Conservation (phyloP, 2,329 filamentous ascomycete species). For the Fusarium scirpi region DNA sequence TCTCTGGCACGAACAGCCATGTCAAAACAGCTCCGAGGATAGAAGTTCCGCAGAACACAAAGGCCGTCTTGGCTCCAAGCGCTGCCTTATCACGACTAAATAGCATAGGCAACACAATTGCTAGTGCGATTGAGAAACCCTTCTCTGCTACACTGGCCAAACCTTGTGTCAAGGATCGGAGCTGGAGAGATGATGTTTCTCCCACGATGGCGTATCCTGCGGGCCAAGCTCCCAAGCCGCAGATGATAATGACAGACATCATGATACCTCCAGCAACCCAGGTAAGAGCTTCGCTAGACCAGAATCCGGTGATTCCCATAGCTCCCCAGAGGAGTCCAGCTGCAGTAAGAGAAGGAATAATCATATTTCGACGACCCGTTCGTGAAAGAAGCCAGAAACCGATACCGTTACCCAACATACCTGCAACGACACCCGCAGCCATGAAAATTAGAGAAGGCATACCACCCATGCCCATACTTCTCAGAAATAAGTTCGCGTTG, state of each 20-base stretch:
- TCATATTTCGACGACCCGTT: slow-evolving; percentile 56
- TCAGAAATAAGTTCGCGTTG: slow-evolving; percentile 55
- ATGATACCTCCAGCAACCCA: slow-evolving; percentile 49
- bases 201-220: slow-evolving; percentile 55
- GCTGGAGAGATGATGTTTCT: slow-evolving; percentile 42
- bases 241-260: slow-evolving; percentile 55
- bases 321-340: slow-evolving; percentile 56
- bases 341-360: slow-evolving; percentile 50
- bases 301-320: slow-evolving; percentile 51
- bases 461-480: slow-evolving; percentile 49
- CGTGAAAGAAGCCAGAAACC: slow-evolving; percentile 59
- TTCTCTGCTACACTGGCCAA: slow-evolving; percentile 57
- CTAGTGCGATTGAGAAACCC: slow-evolving; percentile 49
- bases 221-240: slow-evolving; percentile 57
- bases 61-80: slow-evolving; percentile 56
- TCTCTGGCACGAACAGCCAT: slow-evolving; percentile 46
- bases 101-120: slow-evolving; percentile 45
- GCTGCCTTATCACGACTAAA: slow-evolving; percentile 51
- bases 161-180: slow-evolving; percentile 50
- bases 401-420: slow-evolving; percentile 58
- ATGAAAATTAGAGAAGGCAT: slow-evolving; percentile 57
- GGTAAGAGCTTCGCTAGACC: background rate
- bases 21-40: slow-evolving; percentile 17
- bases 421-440: slow-evolving; percentile 59
- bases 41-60: slow-evolving; percentile 54